Conservation (phyloP, 2,329 filamentous ascomycete species). For the Ploettnerulaceae sp. region DNA sequence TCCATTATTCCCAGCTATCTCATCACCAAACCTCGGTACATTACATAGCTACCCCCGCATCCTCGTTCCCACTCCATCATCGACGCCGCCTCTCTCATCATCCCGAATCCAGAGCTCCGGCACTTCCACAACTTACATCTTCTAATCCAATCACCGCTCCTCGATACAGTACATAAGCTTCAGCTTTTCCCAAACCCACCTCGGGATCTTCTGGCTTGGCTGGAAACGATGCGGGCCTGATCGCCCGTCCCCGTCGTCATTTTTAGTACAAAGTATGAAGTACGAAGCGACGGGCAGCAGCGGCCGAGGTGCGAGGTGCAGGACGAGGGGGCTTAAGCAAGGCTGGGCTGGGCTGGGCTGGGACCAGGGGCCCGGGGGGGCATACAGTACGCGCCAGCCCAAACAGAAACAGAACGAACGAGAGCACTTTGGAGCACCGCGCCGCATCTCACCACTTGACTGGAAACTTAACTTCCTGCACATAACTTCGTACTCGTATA, state of each 20-base stretch:
- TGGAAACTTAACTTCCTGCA: not conserved
- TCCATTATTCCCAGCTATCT: too few relatives aligned
- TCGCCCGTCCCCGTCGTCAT: constrained; percentile 1
- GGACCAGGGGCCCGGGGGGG: too few relatives aligned
- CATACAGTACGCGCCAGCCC: not conserved
- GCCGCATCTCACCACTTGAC: not conserved
- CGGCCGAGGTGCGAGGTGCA: too few relatives aligned
- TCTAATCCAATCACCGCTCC: not conserved
- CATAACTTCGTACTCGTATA: not conserved
- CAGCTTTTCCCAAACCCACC: not conserved
- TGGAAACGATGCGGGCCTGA: not conserved
- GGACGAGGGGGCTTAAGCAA: too few relatives aligned
- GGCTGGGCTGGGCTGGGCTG: too few relatives aligned
- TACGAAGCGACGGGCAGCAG: too few relatives aligned
- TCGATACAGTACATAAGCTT: constrained; percentile 6
- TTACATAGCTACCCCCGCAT: not conserved
- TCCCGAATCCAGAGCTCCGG: not conserved
- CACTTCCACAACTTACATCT: not conserved
- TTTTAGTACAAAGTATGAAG: too few relatives aligned
- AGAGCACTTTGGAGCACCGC: constrained; percentile 1
- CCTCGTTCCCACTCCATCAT: not conserved
- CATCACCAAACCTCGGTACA: too few relatives aligned
- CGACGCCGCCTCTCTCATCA: not conserved
- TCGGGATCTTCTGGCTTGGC: not conserved
- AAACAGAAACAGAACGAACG: not conserved